These are phyloP conservation scores for Thelonectria blattea DNA, from an alignment of 2,329 filamentous ascomycete genomes.

Conservation along the genomic window DNA sequence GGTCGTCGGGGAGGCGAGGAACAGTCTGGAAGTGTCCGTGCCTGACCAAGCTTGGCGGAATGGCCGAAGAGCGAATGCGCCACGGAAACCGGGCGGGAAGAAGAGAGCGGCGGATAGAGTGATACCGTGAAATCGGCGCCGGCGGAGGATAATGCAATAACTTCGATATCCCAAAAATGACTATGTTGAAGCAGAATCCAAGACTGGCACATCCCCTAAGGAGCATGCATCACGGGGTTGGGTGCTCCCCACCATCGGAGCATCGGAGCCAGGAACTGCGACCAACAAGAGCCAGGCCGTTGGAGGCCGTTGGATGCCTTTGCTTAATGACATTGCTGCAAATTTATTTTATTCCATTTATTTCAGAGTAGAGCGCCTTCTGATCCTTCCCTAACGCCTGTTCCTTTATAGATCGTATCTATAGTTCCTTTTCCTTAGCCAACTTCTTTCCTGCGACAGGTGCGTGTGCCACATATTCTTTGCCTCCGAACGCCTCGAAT, in stretches of 20 bases:
- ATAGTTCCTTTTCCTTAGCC: slow-evolving; percentile 52
- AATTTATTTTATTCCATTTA: slow-evolving; percentile 10
- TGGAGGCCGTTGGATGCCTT: too few species aligned
- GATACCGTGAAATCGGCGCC: not conserved
- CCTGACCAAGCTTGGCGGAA: slow-evolving; percentile 37
- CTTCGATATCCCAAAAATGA: not conserved
- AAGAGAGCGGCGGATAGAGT: not conserved
- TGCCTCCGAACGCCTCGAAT: slow-evolving; percentile 75
- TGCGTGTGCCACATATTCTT: slow-evolving; percentile 59
- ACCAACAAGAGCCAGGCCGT: too few species aligned
- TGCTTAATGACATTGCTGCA: too few species aligned
- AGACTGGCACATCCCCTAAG: not conserved
- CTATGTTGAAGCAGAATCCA: not conserved
- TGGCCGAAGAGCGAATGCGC: slow-evolving; percentile 14
- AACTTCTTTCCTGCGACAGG: slow-evolving; percentile 58
- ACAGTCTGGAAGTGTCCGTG: slow-evolving; percentile 44
- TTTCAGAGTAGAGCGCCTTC: slow-evolving; percentile 35
- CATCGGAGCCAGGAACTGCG: not conserved
- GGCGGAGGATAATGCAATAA: not conserved
- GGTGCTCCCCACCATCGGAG: not conserved
- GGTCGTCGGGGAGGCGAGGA: slow-evolving; percentile 37
- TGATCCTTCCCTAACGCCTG: slow-evolving; percentile 22
- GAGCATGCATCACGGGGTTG: slow-evolving; percentile 9
- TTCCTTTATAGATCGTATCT: not conserved
- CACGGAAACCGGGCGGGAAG: slow-evolving; percentile 9